phyloP scores from a whole-genome alignment of 345 rosid species.

The Populus simonii region DNA sequence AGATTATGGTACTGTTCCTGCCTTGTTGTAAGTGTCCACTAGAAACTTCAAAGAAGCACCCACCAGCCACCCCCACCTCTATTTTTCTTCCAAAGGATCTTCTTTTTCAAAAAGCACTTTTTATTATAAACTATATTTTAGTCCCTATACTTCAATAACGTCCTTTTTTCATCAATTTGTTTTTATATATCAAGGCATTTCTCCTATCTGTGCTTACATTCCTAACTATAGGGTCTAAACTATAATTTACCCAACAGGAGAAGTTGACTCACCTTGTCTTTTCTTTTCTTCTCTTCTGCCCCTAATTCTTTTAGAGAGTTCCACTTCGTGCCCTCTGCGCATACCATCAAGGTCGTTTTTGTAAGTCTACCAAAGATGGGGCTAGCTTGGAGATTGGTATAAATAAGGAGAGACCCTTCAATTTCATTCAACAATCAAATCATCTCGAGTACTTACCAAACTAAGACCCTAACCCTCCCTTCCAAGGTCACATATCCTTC shows the following conservation, averaged over 20 bases:
- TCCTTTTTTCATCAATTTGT: too few relatives aligned
- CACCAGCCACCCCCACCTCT: too few relatives aligned
- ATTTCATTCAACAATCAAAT: background rate
- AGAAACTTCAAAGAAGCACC: too few relatives aligned
- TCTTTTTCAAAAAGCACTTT: background rate
- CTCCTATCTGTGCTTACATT: too few relatives aligned
- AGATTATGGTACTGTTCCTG: too few relatives aligned
- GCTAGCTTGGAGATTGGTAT: conserved; percentile 1
- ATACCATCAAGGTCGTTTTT: background rate
- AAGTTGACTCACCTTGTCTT: background rate
- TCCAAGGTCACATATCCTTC: background rate
- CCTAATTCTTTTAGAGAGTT: background rate
- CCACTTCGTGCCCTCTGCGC: background rate
- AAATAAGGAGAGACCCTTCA: background rate
- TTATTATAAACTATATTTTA: too few relatives aligned
- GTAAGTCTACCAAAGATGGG: background rate
- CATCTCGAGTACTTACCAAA: background rate
- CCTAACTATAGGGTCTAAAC: too few relatives aligned
- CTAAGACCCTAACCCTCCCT: background rate
- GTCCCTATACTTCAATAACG: background rate
- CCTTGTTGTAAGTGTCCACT: too few relatives aligned
- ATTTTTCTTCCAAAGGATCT: too few relatives aligned
- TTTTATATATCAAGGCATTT: too few relatives aligned
- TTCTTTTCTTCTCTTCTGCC: background rate
- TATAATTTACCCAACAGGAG: background rate